Conservation (phyloP, 768 basidiomycete genomes). For the Piloderma croceum region DNA sequence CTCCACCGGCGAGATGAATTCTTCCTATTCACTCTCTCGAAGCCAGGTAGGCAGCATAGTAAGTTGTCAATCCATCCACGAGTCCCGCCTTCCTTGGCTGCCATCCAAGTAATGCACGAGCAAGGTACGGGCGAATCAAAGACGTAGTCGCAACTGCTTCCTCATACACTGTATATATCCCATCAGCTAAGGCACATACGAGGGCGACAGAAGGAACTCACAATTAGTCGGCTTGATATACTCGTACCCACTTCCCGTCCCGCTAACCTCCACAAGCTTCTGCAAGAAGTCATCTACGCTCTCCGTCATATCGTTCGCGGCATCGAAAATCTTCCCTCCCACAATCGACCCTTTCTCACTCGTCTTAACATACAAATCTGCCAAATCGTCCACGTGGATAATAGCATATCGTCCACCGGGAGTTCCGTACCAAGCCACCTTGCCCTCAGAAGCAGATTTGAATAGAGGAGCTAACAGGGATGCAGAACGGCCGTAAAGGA, state of each 20-base stretch:
- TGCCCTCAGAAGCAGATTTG: conserved; percentile 23
- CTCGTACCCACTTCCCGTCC: conserved; percentile 31
- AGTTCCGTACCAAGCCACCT: conserved; percentile 29
- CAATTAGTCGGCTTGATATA: conserved; percentile 29
- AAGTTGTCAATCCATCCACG: conserved; percentile 38
- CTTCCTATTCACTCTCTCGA: neutral
- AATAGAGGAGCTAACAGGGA: conserved; percentile 32
- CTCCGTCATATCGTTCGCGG: conserved; percentile 34
- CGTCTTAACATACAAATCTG: conserved; percentile 36
- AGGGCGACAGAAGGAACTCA: conserved; percentile 18
- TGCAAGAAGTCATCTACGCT: conserved; percentile 35
- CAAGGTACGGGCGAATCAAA: conserved; percentile 33
- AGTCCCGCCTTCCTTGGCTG: conserved; percentile 35
- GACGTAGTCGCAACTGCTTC: conserved; percentile 26
- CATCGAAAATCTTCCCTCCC: conserved; percentile 37
- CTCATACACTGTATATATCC: conserved; percentile 28
- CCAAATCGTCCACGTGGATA: conserved; percentile 42
- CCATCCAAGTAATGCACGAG: conserved; percentile 40
- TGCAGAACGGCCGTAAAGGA: conserved; percentile 40
- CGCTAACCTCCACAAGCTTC: conserved; percentile 33
- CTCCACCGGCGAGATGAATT: no score
- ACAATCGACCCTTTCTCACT: conserved; percentile 34
- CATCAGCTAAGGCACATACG: neutral
- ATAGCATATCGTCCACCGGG: conserved; percentile 29
- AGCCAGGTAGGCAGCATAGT: conserved; percentile 30